phyloP scores from a whole-genome alignment of 225 moss, liverwort and hornwort species.

The Pseudoscleropodium purum region DNA sequence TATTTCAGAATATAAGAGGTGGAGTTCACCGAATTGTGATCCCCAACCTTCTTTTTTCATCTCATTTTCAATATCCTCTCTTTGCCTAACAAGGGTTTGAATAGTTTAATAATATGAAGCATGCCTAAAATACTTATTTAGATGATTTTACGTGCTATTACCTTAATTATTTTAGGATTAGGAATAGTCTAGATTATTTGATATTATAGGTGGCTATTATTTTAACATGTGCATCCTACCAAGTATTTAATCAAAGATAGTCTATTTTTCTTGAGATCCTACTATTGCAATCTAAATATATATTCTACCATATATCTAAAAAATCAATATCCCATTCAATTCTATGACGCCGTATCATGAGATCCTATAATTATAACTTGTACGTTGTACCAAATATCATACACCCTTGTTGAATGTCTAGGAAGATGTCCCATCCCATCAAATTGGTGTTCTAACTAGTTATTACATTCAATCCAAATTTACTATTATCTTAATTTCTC shows the following conservation, averaged over 20 bases:
- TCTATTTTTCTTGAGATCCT: neutral
- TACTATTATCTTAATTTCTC: no score
- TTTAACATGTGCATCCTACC: neutral
- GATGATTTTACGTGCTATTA: neutral
- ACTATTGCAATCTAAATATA: no score
- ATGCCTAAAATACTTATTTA: neutral
- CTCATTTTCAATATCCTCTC: neutral
- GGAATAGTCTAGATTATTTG: no score
- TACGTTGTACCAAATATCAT: no score
- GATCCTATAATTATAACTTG: neutral
- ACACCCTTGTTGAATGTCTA: accelerated
- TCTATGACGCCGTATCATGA: neutral
- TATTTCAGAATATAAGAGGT: neutral
- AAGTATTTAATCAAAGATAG: neutral
- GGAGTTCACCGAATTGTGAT: no score
- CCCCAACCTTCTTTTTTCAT: no score
- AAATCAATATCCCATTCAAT: neutral
- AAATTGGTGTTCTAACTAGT: no score
- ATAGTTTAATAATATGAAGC: neutral
- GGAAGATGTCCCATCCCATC: no score
- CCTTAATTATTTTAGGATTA: neutral
- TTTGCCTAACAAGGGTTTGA: neutral
- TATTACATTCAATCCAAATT: no score
- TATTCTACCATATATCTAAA: accelerated
- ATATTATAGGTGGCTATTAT: neutral